Percentiles rank a stretch among this genome's conserved stretches.
These are phyloP conservation scores for Pseudogymnoascus sp. DNA, from an alignment of 2,329 filamentous ascomycete species.

Conservation along the genomic window DNA sequence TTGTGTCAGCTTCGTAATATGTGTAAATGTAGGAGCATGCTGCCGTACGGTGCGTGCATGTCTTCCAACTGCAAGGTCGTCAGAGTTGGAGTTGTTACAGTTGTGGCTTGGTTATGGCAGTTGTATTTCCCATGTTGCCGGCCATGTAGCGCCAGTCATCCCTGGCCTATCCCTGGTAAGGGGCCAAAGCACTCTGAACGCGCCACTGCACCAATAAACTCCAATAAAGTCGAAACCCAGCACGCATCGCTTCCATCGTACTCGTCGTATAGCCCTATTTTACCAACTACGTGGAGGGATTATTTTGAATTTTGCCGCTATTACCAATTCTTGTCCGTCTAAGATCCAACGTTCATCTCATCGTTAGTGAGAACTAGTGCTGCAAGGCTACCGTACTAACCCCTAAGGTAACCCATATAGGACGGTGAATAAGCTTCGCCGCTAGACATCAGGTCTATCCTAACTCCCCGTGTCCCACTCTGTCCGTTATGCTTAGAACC, in stretches of 20 bases:
- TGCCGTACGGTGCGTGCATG: not conserved
- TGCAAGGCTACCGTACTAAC: not conserved
- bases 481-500: not conserved
- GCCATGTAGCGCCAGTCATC: not conserved
- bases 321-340: not conserved
- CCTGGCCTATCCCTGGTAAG: not conserved
- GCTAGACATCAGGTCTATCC: not conserved
- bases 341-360: not conserved
- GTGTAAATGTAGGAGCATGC: not conserved
- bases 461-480: not conserved
- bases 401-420: not conserved
- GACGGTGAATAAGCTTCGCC: not conserved
- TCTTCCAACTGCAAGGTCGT: not conserved
- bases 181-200: not conserved
- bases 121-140: not conserved
- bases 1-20: not conserved
- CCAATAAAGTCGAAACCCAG: not conserved
- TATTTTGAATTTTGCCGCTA: not conserved
- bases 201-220: not conserved
- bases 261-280: not conserved
- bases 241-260: not conserved
- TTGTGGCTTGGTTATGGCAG: not conserved
- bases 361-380: not conserved
- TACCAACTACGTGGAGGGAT: not conserved
- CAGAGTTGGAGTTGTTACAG: not conserved